phyloP scores from a whole-genome alignment of 1,284 basidiomycete genomes.

The Trichosporon asahii region DNA sequence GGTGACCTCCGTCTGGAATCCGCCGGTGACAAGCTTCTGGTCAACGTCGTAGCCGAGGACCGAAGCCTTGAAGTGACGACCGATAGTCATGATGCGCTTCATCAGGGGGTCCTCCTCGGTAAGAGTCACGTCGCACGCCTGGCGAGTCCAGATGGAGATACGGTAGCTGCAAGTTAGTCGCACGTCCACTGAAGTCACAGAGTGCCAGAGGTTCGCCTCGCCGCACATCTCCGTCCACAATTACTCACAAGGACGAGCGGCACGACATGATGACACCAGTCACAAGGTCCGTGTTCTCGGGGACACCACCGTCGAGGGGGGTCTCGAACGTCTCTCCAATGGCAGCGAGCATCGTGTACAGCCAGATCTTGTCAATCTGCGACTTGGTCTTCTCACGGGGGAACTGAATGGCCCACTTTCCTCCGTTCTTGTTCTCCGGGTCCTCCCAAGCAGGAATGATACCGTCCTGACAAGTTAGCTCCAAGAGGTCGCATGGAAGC shows the following conservation, averaged over 20 bases:
- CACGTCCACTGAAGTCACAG: no score
- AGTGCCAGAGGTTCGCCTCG: no score
- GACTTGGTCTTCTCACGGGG: slow-evolving; percentile 87
- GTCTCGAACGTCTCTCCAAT: slow-evolving; percentile 96
- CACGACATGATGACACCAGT: slow-evolving; percentile 94
- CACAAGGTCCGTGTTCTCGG: slow-evolving; percentile 61
- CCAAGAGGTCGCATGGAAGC: slow-evolving; percentile 16
- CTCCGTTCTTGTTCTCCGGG: slow-evolving; percentile 89
- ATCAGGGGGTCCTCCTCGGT: slow-evolving; percentile 55
- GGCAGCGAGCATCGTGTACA: slow-evolving; percentile 95
- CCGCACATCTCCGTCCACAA: background rate
- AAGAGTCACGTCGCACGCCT: slow-evolving; percentile 59
- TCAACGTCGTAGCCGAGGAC: slow-evolving; percentile 77
- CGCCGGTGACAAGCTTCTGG: slow-evolving; percentile 64
- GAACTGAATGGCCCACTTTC: slow-evolving; percentile 97
- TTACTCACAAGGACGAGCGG: slow-evolving; percentile 72
- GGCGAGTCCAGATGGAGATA: slow-evolving; percentile 92
- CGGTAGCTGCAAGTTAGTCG: slow-evolving; percentile 60
- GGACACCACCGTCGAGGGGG: slow-evolving; percentile 54
- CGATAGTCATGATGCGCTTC: slow-evolving; percentile 69
- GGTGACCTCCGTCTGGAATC: slow-evolving; percentile 86
- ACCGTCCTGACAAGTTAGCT: slow-evolving; percentile 62
- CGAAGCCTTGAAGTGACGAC: slow-evolving; percentile 81
- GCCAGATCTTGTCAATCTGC: slow-evolving; percentile 92
- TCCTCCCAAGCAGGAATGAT: slow-evolving; percentile 98